phyloP scores from a whole-genome alignment of 2,329 filamentous ascomycete genomes.

The Penicillium psychrosexuale region DNA sequence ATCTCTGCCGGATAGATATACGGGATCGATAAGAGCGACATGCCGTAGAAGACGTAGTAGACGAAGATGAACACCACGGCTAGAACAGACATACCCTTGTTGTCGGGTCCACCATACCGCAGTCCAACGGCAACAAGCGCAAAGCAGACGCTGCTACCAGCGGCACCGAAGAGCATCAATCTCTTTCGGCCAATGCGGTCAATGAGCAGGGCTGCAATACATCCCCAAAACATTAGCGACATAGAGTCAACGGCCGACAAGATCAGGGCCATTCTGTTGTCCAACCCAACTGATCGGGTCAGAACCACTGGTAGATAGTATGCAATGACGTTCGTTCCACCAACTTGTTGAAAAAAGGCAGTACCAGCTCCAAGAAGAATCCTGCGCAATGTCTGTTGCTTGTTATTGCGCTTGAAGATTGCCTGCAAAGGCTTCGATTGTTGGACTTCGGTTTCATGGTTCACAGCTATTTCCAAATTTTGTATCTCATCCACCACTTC shows the following conservation, averaged over 20 bases:
- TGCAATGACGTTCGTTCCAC: conserved; percentile 23
- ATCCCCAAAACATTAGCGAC: conserved; percentile 12
- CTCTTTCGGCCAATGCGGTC: conserved; percentile 45
- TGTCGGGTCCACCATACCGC: conserved; percentile 38
- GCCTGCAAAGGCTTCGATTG: conserved; percentile 1
- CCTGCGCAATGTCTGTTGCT: conserved; percentile 32
- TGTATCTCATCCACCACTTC: neutral
- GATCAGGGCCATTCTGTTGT: conserved; percentile 12
- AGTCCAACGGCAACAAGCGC: conserved; percentile 43
- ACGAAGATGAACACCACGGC: conserved; percentile 43
- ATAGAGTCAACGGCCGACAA: conserved; percentile 17
- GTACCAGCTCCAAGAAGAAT: conserved; percentile 44
- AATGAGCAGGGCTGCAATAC: conserved; percentile 45
- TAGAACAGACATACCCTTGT: conserved; percentile 27
- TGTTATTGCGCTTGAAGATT: conserved; percentile 6
- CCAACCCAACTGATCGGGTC: conserved; percentile 13
- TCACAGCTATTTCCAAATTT: neutral
- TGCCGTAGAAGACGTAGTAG: conserved; percentile 15
- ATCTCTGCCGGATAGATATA: conserved; percentile 21
- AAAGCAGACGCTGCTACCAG: conserved; percentile 47
- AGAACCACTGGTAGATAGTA: conserved; percentile 21
- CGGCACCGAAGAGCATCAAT: conserved; percentile 45
- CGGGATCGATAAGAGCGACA: conserved; percentile 19
- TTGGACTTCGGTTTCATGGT: conserved; percentile 10
- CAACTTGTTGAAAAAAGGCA: conserved; percentile 27